Evolutionary conservation across 352 stramenopile species (phyloP).

Genomic region (Pythium scleroteichum): DNA sequence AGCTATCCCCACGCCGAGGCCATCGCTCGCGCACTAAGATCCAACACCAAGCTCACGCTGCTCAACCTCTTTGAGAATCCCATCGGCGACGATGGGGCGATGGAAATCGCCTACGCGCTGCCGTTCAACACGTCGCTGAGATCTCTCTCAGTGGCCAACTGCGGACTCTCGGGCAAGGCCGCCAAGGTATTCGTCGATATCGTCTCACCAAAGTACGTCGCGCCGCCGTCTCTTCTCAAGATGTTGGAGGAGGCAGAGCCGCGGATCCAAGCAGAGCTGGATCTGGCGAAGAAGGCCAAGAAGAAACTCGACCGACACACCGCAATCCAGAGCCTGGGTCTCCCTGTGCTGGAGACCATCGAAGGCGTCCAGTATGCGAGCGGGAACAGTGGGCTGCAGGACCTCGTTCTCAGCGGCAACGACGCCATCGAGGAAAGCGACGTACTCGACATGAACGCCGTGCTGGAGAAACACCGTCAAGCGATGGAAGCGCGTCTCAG

Average conservation of each 20-base stretch:
- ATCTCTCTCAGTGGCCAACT: conserved; percentile 70
- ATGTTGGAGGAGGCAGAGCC: conserved; percentile 62
- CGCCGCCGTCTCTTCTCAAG: conserved; percentile 50
- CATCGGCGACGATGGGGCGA: conserved; percentile 51
- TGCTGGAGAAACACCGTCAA: conserved; percentile 38
- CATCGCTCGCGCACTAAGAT: conserved; percentile 40
- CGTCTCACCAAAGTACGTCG: conserved; percentile 52
- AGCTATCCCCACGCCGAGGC: conserved; percentile 32
- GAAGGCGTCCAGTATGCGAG: conserved; percentile 55
- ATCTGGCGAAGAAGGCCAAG: conserved; percentile 80
- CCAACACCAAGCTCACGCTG: conserved; percentile 52
- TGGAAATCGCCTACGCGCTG: conserved; percentile 57
- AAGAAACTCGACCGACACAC: conserved; percentile 71
- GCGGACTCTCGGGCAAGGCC: conserved; percentile 41
- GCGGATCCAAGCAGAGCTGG: conserved; percentile 65
- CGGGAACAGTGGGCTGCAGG: conserved; percentile 59
- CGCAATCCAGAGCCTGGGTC: conserved; percentile 50
- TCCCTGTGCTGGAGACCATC: conserved; percentile 56
- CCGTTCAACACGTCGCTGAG: conserved; percentile 57
- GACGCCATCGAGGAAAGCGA: conserved; percentile 36
- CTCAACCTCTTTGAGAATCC: conserved; percentile 77
- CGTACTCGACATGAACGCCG: conserved; percentile 36
- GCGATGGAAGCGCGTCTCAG: conserved; percentile 54
- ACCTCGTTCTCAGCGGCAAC: conserved; percentile 72
- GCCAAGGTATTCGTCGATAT: conserved; percentile 13